Percentiles rank a stretch among this genome's conserved stretches.
These are phyloP conservation scores for Penicillium sp. DNA, from an alignment of 2,329 filamentous ascomycete species.

Conservation along the genomic window DNA sequence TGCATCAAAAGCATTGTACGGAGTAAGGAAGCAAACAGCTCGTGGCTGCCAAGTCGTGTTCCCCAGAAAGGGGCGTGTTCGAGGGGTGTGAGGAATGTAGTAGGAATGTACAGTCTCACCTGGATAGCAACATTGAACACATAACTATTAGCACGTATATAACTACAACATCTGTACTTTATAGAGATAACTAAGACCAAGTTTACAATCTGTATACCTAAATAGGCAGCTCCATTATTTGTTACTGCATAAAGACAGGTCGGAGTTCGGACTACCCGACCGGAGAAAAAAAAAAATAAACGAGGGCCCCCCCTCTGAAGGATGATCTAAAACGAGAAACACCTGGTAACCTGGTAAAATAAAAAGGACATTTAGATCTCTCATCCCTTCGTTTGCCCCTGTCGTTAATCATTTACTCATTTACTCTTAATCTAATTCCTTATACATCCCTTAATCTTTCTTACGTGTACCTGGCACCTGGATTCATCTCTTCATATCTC, in stretches of 20 bases:
- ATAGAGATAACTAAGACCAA: background rate
- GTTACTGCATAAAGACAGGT: background rate
- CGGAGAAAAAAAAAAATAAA: background rate
- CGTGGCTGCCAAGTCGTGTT: background rate
- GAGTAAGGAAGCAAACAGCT: background rate
- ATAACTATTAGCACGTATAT: too few species aligned
- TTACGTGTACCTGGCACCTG: background rate
- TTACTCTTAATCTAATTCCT: background rate
- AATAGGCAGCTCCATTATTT: too few species aligned
- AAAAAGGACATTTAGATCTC: background rate
- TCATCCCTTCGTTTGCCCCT: background rate
- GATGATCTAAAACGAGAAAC: background rate
- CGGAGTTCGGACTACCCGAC: conserved; percentile 4
- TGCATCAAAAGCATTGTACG: background rate
- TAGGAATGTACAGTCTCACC: background rate
- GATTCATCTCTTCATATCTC: background rate
- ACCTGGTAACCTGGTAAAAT: too few species aligned
- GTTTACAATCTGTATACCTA: too few species aligned
- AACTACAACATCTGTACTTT: too few species aligned
- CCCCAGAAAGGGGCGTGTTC: background rate
- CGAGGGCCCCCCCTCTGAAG: background rate
- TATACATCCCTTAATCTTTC: background rate
- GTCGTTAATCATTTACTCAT: background rate
- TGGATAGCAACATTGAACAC: background rate
- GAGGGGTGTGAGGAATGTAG: background rate